Evolutionary conservation across 2,329 filamentous ascomycete species (phyloP).

Genomic region (Colletotrichum trifolii): DNA sequence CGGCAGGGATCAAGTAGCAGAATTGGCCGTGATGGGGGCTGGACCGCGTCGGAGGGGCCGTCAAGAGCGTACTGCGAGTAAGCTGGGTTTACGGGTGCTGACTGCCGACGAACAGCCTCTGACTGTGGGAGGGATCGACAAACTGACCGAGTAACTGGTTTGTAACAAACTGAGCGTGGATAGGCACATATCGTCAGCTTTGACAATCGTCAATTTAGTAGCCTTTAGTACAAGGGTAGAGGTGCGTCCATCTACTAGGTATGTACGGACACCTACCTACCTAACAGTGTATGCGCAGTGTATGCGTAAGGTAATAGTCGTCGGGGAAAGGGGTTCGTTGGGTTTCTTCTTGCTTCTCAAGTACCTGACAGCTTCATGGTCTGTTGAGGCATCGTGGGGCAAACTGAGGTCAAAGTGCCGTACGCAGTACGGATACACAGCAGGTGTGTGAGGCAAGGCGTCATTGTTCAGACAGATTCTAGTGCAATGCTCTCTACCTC

Average conservation of each 20-base stretch:
- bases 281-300: too few relatives aligned
- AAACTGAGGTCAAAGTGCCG: not conserved
- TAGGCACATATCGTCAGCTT: not conserved
- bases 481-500: too few relatives aligned
- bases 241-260: too few relatives aligned
- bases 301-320: too few relatives aligned
- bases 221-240: too few relatives aligned
- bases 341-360: too few relatives aligned
- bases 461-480: not conserved
- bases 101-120: slow-evolving; percentile 12
- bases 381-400: too few relatives aligned
- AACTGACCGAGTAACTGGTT: not conserved
- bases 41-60: slow-evolving; percentile 10
- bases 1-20: slow-evolving; percentile 6
- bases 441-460: not conserved
- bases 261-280: too few relatives aligned
- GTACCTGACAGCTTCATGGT: too few relatives aligned
- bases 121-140: slow-evolving; percentile 26
- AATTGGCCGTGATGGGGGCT: slow-evolving; percentile 5
- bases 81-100: not conserved
- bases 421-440: too few relatives aligned
- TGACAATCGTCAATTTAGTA: not conserved
- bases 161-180: slow-evolving; percentile 5
- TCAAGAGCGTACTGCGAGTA: not conserved
- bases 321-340: too few relatives aligned